Evolutionary conservation across 2,329 filamentous ascomycete species (phyloP).

Genomic region (Alternaria panax): DNA sequence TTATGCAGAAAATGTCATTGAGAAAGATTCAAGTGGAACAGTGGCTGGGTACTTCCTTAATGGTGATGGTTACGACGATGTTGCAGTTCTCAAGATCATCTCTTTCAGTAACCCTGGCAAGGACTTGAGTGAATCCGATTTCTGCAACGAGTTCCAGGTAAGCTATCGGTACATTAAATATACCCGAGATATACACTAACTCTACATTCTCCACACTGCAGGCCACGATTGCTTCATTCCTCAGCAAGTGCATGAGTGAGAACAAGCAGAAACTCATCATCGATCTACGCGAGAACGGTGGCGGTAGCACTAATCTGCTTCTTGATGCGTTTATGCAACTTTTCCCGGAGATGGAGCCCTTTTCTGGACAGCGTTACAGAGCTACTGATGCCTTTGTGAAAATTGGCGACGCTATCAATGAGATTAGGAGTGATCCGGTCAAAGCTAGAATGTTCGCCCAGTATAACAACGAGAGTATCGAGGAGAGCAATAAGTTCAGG

Average conservation of each 20-base stretch:
- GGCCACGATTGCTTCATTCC: slow-evolving; percentile 49
- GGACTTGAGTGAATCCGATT: slow-evolving; percentile 19
- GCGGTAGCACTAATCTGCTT: slow-evolving; percentile 55
- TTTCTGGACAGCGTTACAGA: slow-evolving; percentile 38
- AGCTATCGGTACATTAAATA: not conserved
- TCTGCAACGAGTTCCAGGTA: slow-evolving; percentile 38
- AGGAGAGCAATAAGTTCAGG: slow-evolving; percentile 22
- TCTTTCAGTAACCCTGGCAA: slow-evolving; percentile 42
- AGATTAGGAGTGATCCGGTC: slow-evolving; percentile 27
- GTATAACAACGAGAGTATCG: slow-evolving; percentile 8
- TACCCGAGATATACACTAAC: not conserved
- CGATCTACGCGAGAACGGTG: slow-evolving; percentile 67
- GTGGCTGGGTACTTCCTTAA: slow-evolving; percentile 56
- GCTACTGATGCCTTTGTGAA: slow-evolving; percentile 25
- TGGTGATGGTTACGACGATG: slow-evolving; percentile 38
- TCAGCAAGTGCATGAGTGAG: slow-evolving; percentile 53
- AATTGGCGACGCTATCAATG: slow-evolving; percentile 32
- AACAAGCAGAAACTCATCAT: slow-evolving; percentile 67
- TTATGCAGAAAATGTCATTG: slow-evolving; percentile 24
- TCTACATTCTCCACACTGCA: not conserved
- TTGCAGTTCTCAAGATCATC: slow-evolving; percentile 55
- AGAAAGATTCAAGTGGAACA: slow-evolving; percentile 25
- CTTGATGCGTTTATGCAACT: slow-evolving; percentile 58
- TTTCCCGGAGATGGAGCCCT: slow-evolving; percentile 56
- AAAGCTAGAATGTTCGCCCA: slow-evolving; percentile 14